A percentile compares a stretch with the other conserved stretches of the same genome.
phyloP scores from a whole-genome alignment of 305 asterid genomes.

The Lippia alba region DNA sequence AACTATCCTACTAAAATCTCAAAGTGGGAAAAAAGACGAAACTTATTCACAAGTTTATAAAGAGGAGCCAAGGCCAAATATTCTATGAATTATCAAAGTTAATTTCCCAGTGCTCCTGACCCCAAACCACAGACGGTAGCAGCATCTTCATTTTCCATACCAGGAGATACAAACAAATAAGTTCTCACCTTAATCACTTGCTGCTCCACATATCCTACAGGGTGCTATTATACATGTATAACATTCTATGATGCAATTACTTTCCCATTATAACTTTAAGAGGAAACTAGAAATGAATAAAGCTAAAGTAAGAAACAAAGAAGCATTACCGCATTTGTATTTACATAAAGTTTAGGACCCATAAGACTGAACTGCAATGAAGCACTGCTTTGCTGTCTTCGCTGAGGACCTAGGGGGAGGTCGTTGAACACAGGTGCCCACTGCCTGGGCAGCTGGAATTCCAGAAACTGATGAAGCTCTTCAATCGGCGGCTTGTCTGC shows the following conservation, averaged over 20 bases:
- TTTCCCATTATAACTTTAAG: slow-evolving; percentile 8
- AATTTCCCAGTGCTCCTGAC: not conserved
- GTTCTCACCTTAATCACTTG: slow-evolving; percentile 19
- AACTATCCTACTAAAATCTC: not conserved
- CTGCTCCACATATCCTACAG: slow-evolving; percentile 24
- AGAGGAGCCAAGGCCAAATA: not conserved
- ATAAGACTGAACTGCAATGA: slow-evolving; percentile 92
- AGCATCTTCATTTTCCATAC: not conserved
- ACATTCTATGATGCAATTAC: slow-evolving; percentile 7
- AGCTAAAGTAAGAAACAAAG: slow-evolving; percentile 24
- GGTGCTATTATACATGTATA: slow-evolving; percentile 14
- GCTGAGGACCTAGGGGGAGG: slow-evolving; percentile 97
- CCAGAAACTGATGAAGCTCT: slow-evolving; percentile 97
- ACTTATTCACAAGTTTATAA: not conserved
- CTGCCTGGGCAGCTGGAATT: slow-evolving; percentile 96
- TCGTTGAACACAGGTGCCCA: slow-evolving; percentile 98
- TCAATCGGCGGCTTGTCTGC: slow-evolving; percentile 98
- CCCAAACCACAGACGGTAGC: not conserved
- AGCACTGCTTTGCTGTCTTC: slow-evolving; percentile 72
- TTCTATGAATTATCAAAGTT: slow-evolving; percentile 14
- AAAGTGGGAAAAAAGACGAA: not conserved
- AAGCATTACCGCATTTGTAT: slow-evolving; percentile 67
- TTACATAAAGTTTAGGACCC: slow-evolving; percentile 90
- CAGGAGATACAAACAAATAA: not conserved
- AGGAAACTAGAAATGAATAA: slow-evolving; percentile 23